These are phyloP conservation scores for Wallemia mellicola DNA, from an alignment of 1,284 basidiomycete genomes.

Conservation along the genomic window DNA sequence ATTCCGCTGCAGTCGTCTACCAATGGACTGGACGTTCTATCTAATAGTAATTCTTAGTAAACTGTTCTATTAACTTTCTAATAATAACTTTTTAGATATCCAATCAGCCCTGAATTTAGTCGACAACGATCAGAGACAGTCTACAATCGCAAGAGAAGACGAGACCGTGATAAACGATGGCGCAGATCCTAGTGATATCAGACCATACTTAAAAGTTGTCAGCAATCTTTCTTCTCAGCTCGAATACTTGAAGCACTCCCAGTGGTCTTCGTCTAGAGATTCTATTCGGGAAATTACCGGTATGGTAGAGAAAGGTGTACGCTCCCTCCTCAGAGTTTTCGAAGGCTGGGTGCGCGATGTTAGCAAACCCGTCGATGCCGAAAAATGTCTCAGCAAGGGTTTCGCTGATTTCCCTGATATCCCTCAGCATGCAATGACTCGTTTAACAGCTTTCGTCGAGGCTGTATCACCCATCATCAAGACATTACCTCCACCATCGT, in stretches of 20 bases:
- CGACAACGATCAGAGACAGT: constrained; percentile 10
- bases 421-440: neutral
- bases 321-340: neutral
- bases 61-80: constrained; percentile 1
- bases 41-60: constrained; percentile 7
- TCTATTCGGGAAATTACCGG: neutral
- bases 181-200: constrained; percentile 9
- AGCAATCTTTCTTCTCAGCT: constrained; percentile 11
- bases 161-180: constrained; percentile 11
- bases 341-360: neutral
- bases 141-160: constrained; percentile 12
- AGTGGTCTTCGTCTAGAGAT: constrained; percentile 4
- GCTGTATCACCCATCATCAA: neutral
- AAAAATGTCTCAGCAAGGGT: neutral
- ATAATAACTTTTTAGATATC: neutral
- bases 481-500: neutral
- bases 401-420: neutral
- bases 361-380: neutral
- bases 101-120: constrained; percentile 1
- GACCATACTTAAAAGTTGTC: constrained; percentile 12
- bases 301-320: neutral
- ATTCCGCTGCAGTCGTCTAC: constrained; percentile 13
- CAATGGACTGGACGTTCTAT: constrained; percentile 7
- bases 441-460: neutral
- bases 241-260: constrained; percentile 7